These are phyloP conservation scores for Vanilla planifolia DNA, from an alignment of 106 monocot genomes.

Conservation along the genomic window DNA sequence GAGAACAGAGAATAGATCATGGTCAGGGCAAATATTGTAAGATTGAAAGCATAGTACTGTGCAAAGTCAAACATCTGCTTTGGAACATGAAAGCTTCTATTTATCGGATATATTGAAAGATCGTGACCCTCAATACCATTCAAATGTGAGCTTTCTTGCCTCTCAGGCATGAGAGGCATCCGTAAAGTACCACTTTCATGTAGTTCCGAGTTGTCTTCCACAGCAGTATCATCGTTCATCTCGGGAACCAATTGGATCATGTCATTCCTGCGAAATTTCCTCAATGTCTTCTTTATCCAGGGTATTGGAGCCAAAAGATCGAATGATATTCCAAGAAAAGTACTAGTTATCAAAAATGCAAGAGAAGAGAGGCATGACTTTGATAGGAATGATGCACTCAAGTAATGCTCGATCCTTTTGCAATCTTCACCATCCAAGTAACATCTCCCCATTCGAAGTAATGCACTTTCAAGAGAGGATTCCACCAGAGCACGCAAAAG, in stretches of 20 bases:
- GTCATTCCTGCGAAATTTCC: slow-evolving; percentile 91
- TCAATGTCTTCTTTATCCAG: slow-evolving; percentile 90
- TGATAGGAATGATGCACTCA: slow-evolving; percentile 87
- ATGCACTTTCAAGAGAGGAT: slow-evolving; percentile 80
- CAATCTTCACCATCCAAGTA: slow-evolving; percentile 91
- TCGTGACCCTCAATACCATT: slow-evolving; percentile 72
- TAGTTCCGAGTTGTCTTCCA: slow-evolving; percentile 36
- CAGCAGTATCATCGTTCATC: slow-evolving; percentile 58
- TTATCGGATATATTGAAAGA: slow-evolving; percentile 81
- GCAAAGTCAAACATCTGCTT: slow-evolving; percentile 98
- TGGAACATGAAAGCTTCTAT: slow-evolving; percentile 81
- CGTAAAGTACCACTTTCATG: slow-evolving; percentile 34
- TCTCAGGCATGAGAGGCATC: slow-evolving; percentile 65
- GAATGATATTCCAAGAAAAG: slow-evolving; percentile 93
- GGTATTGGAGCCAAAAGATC: slow-evolving; percentile 92
- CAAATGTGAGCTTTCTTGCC: slow-evolving; percentile 27
- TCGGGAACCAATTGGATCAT: slow-evolving; percentile 95
- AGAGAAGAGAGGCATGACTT: slow-evolving; percentile 87
- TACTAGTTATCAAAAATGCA: slow-evolving; percentile 88
- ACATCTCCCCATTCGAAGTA: slow-evolving; percentile 85
- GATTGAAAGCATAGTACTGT: slow-evolving; percentile 95
- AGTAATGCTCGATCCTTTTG: slow-evolving; percentile 75
- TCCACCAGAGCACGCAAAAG: slow-evolving; percentile 82
- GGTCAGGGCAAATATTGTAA: slow-evolving; percentile 95
- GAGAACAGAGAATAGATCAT: slow-evolving; percentile 97